phyloP scores from a whole-genome alignment of 1,284 basidiomycete species.

The Trichosporon asahii region DNA sequence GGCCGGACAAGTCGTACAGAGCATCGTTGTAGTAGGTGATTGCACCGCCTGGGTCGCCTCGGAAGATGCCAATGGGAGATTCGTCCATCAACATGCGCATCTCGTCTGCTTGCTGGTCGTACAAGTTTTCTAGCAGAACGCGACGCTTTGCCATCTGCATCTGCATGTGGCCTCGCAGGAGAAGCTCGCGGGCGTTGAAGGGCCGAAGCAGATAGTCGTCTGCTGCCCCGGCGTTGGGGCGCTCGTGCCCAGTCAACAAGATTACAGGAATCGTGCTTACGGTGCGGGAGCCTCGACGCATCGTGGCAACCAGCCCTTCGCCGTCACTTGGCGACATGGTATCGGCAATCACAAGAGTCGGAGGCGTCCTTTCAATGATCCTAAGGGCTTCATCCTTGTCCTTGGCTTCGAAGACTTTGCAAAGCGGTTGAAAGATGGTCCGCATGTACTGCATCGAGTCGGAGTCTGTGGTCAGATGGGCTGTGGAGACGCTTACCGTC shows the following conservation, averaged over 20 bases:
- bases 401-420: constrained; percentile 48
- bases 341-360: constrained; percentile 51
- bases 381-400: constrained; percentile 51
- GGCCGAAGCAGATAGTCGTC: constrained; percentile 51
- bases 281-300: too few species aligned
- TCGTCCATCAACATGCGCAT: constrained; percentile 41
- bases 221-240: constrained; percentile 38
- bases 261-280: too few species aligned
- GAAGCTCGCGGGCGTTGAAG: constrained; percentile 50
- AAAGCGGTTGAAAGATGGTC: constrained; percentile 48
- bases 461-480: constrained; percentile 14
- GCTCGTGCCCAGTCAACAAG: constrained; percentile 36
- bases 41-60: constrained; percentile 33
- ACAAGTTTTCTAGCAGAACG: constrained; percentile 38
- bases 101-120: constrained; percentile 44
- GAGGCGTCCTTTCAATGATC: constrained; percentile 31
- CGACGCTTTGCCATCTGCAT: constrained; percentile 45
- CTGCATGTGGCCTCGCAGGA: constrained; percentile 20
- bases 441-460: constrained; percentile 45
- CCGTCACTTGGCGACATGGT: constrained; percentile 52
- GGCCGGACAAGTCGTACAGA: constrained; percentile 40
- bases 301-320: too few species aligned
- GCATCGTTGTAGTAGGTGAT: constrained; percentile 37
- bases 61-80: constrained; percentile 47
- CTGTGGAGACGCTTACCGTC: constrained; percentile 25